phyloP scores from a whole-genome alignment of 768 basidiomycete species.

The Suillus alpinus region DNA sequence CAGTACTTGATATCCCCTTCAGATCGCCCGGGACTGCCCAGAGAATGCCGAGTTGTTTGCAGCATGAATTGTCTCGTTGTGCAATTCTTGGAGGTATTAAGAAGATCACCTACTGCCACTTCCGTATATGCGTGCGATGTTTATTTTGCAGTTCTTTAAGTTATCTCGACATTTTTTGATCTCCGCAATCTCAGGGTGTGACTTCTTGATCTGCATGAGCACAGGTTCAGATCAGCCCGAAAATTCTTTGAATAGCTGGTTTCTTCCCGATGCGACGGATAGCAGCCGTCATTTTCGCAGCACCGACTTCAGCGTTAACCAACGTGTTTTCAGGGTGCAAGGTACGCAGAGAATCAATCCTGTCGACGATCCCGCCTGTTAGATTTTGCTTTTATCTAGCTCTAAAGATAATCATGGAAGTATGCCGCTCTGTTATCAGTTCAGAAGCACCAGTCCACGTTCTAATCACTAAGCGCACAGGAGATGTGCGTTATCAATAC shows the following conservation, averaged over 20 bases:
- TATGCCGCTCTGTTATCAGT: neutral
- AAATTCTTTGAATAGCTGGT: neutral
- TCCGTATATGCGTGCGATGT: slow-evolving; percentile 18
- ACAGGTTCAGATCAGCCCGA: neutral
- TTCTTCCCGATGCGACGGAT: neutral
- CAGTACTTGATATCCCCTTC: slow-evolving; percentile 1
- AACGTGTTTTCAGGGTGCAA: neutral
- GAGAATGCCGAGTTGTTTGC: slow-evolving; percentile 53
- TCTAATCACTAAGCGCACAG: neutral
- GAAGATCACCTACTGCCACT: slow-evolving; percentile 10
- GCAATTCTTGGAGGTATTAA: slow-evolving; percentile 6
- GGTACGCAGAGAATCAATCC: neutral
- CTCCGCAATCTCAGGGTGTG: slow-evolving; percentile 2
- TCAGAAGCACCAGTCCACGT: neutral
- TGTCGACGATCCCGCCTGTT: neutral
- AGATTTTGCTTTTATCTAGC: neutral
- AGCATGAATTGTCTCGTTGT: slow-evolving; percentile 32
- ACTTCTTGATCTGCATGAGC: slow-evolving; percentile 6
- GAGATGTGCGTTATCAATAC: neutral
- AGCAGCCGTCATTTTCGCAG: neutral
- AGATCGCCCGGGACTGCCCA: slow-evolving; percentile 69
- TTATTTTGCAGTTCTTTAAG: slow-evolving; percentile 14
- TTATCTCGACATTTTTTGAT: slow-evolving; percentile 8
- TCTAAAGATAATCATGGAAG: neutral
- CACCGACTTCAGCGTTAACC: neutral